phyloP scores from a whole-genome alignment of 129 eudicot species.

The Artemisia argyi region DNA sequence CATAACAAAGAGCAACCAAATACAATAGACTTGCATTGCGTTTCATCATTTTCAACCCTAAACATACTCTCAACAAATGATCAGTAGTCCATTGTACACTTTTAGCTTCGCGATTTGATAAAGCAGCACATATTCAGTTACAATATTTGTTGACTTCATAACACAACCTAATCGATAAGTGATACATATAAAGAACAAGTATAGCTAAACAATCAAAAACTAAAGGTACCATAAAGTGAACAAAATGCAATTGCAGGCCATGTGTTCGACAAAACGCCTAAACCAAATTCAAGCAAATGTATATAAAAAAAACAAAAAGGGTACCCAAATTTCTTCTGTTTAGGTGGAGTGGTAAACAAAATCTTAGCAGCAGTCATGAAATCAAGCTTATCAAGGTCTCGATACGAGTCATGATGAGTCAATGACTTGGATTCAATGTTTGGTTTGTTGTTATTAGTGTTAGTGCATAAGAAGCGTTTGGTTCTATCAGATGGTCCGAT shows the following conservation, averaged over 20 bases:
- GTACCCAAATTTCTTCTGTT: slow-evolving; percentile 41
- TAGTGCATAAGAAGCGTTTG: slow-evolving; percentile 35
- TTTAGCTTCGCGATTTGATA: neutral
- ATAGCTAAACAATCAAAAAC: too few relatives aligned
- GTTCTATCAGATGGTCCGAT: slow-evolving; percentile 2
- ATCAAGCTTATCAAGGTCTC: slow-evolving; percentile 72
- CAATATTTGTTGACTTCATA: too few relatives aligned
- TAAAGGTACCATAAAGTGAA: neutral
- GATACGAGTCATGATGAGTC: slow-evolving; percentile 58
- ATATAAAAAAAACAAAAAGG: neutral
- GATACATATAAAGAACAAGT: too few relatives aligned
- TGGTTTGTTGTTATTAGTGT: slow-evolving; percentile 25
- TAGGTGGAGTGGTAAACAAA: slow-evolving; percentile 58
- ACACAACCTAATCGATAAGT: too few relatives aligned
- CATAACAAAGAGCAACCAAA: neutral
- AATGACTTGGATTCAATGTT: slow-evolving; percentile 21
- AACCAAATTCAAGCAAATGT: neutral
- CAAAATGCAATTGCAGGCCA: slow-evolving; percentile 9
- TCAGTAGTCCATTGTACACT: neutral
- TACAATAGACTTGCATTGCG: neutral
- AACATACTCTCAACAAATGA: neutral
- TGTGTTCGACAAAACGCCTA: slow-evolving; percentile 43
- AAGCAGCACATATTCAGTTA: too few relatives aligned
- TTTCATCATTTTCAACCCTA: neutral
- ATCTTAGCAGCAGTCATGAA: slow-evolving; percentile 89